Base-by-base conservation (phyloP, 306 rosid species). In the Sindora glabra region DNA sequence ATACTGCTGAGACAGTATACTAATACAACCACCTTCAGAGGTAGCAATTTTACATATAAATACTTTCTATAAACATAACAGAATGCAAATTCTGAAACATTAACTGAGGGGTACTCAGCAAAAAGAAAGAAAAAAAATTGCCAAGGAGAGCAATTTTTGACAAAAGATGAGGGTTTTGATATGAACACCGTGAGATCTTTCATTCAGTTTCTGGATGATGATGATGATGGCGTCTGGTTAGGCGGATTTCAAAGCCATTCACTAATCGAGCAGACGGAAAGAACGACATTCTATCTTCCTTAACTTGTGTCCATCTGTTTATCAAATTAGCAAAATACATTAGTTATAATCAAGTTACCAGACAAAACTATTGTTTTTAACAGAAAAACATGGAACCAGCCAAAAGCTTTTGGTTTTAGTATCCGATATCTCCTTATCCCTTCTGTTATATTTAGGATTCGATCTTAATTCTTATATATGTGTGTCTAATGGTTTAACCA, bases 231-330 rank as follows among this genome's bases (percentile, higher is more conserved):
- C 87, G 56, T 74, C 62, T 85, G 1, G 48, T 73, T 55, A 91
- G 72, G 53, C 80, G 16, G 32, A 91, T 83, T 70, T 81, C 89
- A 36, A 91, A 87, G 39, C 97, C 97, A 51, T 91, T 87, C 71
- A 85, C 91, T 37, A 91, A 69, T 6, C 97, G 74, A 68, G 97
- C 97, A 3, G 97, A 81, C 23, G 97, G 97, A 56, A 91, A 91
- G 74, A 91, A 91, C 19, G 95, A 91, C 84, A 91, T 85, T 3
- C 69, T 72, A 18, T 91, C 97, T 76, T 74, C 91, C 60, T 85
- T 91, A 12, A 76, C 59, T 74, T 91, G 97, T 37, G 53, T 77
- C 97, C 97, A 91, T 48, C 97, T 91, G 84, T n/a, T n/a, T n/a
- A n/a, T n/a, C n/a, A n/a, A n/a, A n/a, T n/a, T n/a, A 23, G 34